Percentiles rank a stretch among this genome's conserved stretches.
phyloP scores from a whole-genome alignment of 371 early-diverging fungal species.

The Rhizopus sp. region DNA sequence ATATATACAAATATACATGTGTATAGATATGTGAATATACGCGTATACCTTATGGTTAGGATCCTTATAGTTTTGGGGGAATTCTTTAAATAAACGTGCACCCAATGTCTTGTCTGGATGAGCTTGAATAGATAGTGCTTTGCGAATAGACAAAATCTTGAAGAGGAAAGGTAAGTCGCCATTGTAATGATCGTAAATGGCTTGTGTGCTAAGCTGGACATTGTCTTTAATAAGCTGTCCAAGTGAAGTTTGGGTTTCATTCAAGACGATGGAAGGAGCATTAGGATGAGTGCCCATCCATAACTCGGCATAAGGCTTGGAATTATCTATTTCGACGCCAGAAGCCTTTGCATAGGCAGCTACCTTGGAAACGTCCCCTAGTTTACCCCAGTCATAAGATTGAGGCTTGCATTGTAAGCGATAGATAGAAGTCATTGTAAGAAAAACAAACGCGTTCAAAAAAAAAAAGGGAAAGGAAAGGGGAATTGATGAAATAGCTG shows the following conservation, averaged over 20 bases:
- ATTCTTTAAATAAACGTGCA: constrained; percentile 64
- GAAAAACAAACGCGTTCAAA: constrained; percentile 2
- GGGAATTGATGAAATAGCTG: background rate
- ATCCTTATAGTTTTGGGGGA: constrained; percentile 84
- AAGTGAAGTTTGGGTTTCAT: constrained; percentile 51
- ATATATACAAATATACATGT: background rate
- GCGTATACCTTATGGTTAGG: constrained; percentile 53
- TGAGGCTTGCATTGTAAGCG: constrained; percentile 67
- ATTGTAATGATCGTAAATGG: constrained; percentile 59
- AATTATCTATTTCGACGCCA: constrained; percentile 55
- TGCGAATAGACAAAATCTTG: constrained; percentile 94
- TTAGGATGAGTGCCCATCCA: constrained; percentile 99
- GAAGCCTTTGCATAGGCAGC: constrained; percentile 75
- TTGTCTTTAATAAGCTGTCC: constrained; percentile 52
- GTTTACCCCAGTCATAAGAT: constrained; percentile 96
- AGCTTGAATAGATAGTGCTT: constrained; percentile 97
- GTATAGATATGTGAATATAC: background rate
- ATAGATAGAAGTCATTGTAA: constrained; percentile 40
- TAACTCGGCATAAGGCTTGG: constrained; percentile 92
- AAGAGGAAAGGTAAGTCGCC: constrained; percentile 94
- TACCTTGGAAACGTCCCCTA: constrained; percentile 82
- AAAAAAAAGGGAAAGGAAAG: background rate
- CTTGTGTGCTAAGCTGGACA: constrained; percentile 51
- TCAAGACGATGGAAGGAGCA: constrained; percentile 72
- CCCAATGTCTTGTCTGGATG: constrained; percentile 95